Base-by-base conservation (phyloP, 176 grass and related monocot species). In the Hsuehochloa calcarea region DNA sequence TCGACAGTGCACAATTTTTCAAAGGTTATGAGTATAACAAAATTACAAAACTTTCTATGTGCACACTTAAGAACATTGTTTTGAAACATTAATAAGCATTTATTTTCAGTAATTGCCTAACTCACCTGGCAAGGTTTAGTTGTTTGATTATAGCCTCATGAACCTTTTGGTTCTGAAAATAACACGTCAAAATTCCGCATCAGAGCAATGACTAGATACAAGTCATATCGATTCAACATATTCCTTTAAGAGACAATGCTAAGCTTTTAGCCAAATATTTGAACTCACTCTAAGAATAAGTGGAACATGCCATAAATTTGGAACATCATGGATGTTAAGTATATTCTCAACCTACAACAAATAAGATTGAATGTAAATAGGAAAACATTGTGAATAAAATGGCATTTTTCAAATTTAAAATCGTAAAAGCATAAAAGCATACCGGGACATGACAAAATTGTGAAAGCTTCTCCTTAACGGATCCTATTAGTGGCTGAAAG, bases 391-490 rank as follows among this genome's bases (percentile, higher is more conserved):
- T 26, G 9, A 20, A 80, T n/a, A 70, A 49, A 79, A 73, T 27
- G 12, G 34, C 29, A 60, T 10, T 49, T 72, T 85, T 61, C 3
- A 29, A 13, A 27, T 68, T 73, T 44, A 69, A 47, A 44, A 75
- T 41, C 41, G 78, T 14, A 68, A 65, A 65, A 82, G 26, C 93
- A 85, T 14, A 68, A 65, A 65, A 82, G 26, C 93, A 85, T 89
- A 98, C 96, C 78, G 96, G 91, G 6, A 98, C 96, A 90, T 98
- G 96, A 74, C 96, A 98, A 83, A 98, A 98, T 85, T 98, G 93
- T 59, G 93, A 98, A 83, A 98, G 96, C 83, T 98, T 98, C 66
- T 93, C 91, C 70, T 94, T 98, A 6, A 92, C 93, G 20, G 77
- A 94, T 74, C 87, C 93, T 37, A 85, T 83, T 90, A 98, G 81